These are phyloP conservation scores for Skeletonema costatum DNA, from an alignment of 108 stramenopile species.

Conservation along the genomic window DNA sequence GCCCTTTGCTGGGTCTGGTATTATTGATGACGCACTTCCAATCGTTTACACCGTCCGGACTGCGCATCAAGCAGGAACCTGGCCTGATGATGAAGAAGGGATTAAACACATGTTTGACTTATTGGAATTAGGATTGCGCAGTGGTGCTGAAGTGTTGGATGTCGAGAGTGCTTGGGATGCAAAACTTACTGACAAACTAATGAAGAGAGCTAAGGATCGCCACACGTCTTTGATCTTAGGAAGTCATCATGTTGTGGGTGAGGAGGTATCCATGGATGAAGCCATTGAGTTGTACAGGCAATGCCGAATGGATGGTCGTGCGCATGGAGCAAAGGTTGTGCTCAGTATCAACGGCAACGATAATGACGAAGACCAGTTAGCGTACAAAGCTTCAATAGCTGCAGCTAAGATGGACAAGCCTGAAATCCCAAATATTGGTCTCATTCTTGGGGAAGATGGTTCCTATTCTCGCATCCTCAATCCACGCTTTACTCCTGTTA, in stretches of 20 bases:
- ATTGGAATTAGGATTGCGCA: constrained; percentile 85
- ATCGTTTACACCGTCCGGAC: constrained; percentile 96
- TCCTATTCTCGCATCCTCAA: constrained; percentile 93
- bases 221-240: constrained; percentile 89
- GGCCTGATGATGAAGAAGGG: constrained; percentile 86
- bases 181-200: constrained; percentile 53
- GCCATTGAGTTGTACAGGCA: constrained; percentile 82
- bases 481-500: constrained; percentile 92
- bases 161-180: constrained; percentile 93
- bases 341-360: constrained; percentile 70
- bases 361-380: constrained; percentile 78
- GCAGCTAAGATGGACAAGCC: constrained; percentile 59
- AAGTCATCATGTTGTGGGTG: constrained; percentile 92
- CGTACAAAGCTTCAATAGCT: constrained; percentile 74
- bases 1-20: constrained; percentile 54
- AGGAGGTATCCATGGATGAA: constrained; percentile 62
- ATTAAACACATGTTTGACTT: constrained; percentile 84
- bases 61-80: constrained; percentile 92
- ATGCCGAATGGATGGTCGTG: constrained; percentile 86
- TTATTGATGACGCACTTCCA: constrained; percentile 88
- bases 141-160: constrained; percentile 94
- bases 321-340: constrained; percentile 92
- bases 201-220: constrained; percentile 61
- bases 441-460: constrained; percentile 88
- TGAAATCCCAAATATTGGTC: constrained; percentile 86